A percentile compares a stretch with the other conserved stretches of the same genome.
phyloP scores from a whole-genome alignment of 2,329 filamentous ascomycete species.

The Trichothecium roseum region DNA sequence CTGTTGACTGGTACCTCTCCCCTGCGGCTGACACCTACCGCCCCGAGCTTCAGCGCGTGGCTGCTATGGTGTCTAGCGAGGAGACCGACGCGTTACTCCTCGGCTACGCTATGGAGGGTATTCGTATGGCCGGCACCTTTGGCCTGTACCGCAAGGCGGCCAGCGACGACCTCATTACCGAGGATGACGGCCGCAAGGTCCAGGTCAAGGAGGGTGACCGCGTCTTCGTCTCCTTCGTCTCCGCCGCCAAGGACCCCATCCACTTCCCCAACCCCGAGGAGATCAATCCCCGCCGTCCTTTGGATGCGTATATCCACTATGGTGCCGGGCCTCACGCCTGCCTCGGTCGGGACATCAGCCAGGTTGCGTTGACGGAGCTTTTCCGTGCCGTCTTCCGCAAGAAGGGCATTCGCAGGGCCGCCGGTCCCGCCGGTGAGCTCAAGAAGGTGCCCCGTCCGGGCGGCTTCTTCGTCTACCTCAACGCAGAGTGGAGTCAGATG shows the following conservation, averaged over 20 bases:
- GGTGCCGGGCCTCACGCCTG: slow-evolving; percentile 52
- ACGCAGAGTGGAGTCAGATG: slow-evolving; percentile 49
- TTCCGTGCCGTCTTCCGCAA: slow-evolving; percentile 54
- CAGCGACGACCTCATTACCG: slow-evolving; percentile 29
- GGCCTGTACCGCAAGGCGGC: slow-evolving; percentile 48
- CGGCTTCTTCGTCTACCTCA: slow-evolving; percentile 51
- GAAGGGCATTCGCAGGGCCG: slow-evolving; percentile 48
- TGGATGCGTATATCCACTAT: slow-evolving; percentile 55
- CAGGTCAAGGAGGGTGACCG: slow-evolving; percentile 44
- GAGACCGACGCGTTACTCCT: slow-evolving; percentile 54
- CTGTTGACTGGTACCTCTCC: slow-evolving; percentile 62
- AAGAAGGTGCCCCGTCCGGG: slow-evolving; percentile 51
- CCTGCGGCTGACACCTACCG: slow-evolving; percentile 44
- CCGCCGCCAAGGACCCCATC: slow-evolving; percentile 42
- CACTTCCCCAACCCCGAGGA: slow-evolving; percentile 51
- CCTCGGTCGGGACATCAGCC: slow-evolving; percentile 49
- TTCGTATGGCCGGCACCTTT: slow-evolving; percentile 55
- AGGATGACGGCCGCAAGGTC: slow-evolving; percentile 42
- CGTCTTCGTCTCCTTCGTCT: slow-evolving; percentile 52
- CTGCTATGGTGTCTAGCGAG: slow-evolving; percentile 40
- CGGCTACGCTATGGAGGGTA: slow-evolving; percentile 62
- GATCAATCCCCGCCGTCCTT: slow-evolving; percentile 52
- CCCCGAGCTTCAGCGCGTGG: slow-evolving; percentile 48
- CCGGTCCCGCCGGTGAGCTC: slow-evolving; percentile 54
- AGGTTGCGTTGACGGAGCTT: slow-evolving; percentile 55